Percentiles rank a stretch among this genome's conserved stretches.
phyloP scores from a whole-genome alignment of 495 filamentous ascomycete species.

The Neurospora discreta region DNA sequence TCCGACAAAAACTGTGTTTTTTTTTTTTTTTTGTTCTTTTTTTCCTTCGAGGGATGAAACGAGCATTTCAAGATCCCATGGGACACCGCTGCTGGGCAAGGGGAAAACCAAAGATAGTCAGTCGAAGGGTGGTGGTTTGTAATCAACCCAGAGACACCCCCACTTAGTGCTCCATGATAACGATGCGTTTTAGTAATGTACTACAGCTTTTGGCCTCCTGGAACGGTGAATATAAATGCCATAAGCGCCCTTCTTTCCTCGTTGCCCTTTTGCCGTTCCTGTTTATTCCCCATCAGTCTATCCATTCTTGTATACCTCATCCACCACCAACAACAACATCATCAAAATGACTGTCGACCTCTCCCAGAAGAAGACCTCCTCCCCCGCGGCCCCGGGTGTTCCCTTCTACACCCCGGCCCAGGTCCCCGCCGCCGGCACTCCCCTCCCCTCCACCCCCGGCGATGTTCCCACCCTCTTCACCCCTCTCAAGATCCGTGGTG shows the following conservation, averaged over 20 bases:
- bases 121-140: neutral
- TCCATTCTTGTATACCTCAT: neutral
- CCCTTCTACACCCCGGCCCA: conserved; percentile 53
- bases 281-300: neutral
- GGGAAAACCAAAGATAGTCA: neutral
- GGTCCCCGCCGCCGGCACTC: conserved; percentile 42
- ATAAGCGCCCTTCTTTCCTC: neutral
- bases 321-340: neutral
- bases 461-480: conserved; percentile 52
- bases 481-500: conserved; percentile 52
- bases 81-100: neutral
- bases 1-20: neutral
- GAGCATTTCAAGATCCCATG: neutral
- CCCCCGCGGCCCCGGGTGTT: conserved; percentile 22
- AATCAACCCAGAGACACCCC: neutral
- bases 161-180: neutral
- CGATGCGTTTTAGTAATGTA: neutral
- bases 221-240: neutral
- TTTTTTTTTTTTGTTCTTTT: too few species aligned
- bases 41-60: neutral
- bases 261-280: neutral
- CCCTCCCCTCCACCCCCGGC: conserved; percentile 24
- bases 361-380: conserved; percentile 8
- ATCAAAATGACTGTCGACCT: neutral
- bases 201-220: neutral